These are phyloP conservation scores for Fusarium newnesense DNA, from an alignment of 2,329 filamentous ascomycete species.

Conservation along the genomic window DNA sequence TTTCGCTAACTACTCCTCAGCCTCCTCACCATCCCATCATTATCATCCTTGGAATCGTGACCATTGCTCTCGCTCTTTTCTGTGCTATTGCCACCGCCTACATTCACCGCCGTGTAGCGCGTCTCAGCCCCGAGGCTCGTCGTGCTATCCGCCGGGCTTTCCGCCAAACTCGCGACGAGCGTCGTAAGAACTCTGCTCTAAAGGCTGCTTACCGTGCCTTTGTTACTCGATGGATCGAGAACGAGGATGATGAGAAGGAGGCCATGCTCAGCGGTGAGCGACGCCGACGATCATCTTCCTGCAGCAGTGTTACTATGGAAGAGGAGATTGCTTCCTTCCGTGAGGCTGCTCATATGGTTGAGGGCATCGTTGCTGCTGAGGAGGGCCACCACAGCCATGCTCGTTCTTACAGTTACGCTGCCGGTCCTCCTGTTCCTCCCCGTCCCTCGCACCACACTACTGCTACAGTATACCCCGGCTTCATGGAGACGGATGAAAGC, in stretches of 20 bases:
- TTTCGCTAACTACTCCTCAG: conserved; percentile 4
- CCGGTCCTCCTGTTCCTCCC: conserved; percentile 28
- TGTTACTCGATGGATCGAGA: conserved; percentile 43
- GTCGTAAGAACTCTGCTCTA: conserved; percentile 41
- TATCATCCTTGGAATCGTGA: conserved; percentile 40
- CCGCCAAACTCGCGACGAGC: conserved; percentile 41
- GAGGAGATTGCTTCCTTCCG: conserved; percentile 62
- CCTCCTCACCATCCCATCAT: conserved; percentile 32
- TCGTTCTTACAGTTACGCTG: conserved; percentile 17
- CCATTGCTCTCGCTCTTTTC: conserved; percentile 42
- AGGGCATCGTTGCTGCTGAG: conserved; percentile 57
- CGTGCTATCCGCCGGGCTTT: conserved; percentile 41
- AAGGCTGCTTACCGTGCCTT: conserved; percentile 46
- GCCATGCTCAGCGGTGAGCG: conserved; percentile 32
- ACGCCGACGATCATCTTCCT: conserved; percentile 24
- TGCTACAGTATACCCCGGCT: conserved; percentile 37
- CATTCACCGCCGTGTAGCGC: conserved; percentile 36
- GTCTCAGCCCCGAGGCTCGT: conserved; percentile 32
- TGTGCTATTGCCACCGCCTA: conserved; percentile 39
- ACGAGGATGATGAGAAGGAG: conserved; percentile 39
- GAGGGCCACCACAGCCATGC: conserved; percentile 45
- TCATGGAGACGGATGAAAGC: conserved; percentile 45
- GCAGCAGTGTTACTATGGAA: conserved; percentile 53
- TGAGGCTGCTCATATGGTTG: conserved; percentile 57
- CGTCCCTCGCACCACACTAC: conserved; percentile 29